Conservation (phyloP, 139 green algal genomes). For the Auxenochlorella pyrenoidosa region DNA sequence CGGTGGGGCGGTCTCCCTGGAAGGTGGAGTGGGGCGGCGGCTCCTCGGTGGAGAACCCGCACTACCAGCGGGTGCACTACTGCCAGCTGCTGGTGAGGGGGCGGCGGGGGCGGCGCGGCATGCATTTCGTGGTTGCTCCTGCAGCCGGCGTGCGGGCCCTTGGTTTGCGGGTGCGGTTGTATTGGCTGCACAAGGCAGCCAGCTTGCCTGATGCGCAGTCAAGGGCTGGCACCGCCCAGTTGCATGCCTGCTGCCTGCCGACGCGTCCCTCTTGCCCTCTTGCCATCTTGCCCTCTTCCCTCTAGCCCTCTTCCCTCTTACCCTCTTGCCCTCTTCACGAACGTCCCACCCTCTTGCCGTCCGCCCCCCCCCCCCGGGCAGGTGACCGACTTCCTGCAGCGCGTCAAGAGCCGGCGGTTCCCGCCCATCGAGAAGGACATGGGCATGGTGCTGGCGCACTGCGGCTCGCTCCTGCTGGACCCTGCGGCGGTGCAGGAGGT, state of each 20-base stretch:
- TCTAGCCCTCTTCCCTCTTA: not conserved
- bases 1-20: slow-evolving; percentile 70
- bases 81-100: slow-evolving; percentile 77
- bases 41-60: slow-evolving; percentile 84
- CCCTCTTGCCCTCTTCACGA: not conserved
- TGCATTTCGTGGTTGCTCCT: no score
- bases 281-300: not conserved
- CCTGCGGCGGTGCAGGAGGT: slow-evolving; percentile 55
- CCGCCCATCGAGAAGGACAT: slow-evolving; percentile 83
- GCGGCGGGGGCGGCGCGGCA: not conserved
- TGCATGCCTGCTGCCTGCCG: not conserved
- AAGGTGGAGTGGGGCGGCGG: slow-evolving; percentile 88
- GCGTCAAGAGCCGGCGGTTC: slow-evolving; percentile 67
- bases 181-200: not conserved
- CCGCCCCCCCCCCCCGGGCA: slow-evolving; percentile 1
- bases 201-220: not conserved
- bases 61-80: slow-evolving; percentile 89
- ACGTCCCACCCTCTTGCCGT: not conserved
- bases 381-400: slow-evolving; percentile 80
- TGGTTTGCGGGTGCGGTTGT: not conserved
- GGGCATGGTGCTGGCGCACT: slow-evolving; percentile 80
- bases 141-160: no score
- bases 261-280: not conserved
- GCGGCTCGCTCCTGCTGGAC: slow-evolving; percentile 79
- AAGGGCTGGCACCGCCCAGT: not conserved